These are phyloP conservation scores for Phytophthora pistaciae DNA, from an alignment of 352 stramenopile genomes.

Conservation along the genomic window DNA sequence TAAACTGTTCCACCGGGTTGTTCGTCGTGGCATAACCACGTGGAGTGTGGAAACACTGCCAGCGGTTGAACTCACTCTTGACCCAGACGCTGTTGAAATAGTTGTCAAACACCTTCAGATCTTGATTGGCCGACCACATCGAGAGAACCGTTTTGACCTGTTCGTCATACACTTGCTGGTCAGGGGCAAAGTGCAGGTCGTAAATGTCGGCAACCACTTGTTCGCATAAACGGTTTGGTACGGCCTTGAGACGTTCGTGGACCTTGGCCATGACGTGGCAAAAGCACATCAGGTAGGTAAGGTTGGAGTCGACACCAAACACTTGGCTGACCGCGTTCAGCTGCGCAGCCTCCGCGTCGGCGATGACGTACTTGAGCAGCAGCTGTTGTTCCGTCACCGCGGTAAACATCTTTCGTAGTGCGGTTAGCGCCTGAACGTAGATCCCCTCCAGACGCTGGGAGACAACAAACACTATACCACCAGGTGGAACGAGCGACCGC, in stretches of 20 bases:
- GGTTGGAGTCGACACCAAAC: constrained; percentile 2
- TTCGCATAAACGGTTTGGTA: background rate
- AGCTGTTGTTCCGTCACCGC: background rate
- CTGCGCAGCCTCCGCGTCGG: constrained; percentile 14
- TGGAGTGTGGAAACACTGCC: constrained; percentile 7
- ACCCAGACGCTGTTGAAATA: background rate
- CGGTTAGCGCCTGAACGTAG: background rate
- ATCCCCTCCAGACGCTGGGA: background rate
- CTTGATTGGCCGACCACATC: background rate
- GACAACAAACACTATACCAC: constrained; percentile 25
- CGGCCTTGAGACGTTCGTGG: background rate
- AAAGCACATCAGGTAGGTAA: constrained; percentile 32
- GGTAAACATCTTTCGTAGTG: background rate
- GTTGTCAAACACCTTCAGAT: background rate
- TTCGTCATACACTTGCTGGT: background rate
- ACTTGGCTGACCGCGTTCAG: constrained; percentile 16
- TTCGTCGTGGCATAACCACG: background rate
- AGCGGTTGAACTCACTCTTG: background rate
- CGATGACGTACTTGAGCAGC: constrained; percentile 13
- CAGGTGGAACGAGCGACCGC: background rate
- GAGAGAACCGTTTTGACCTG: background rate
- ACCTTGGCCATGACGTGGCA: constrained; percentile 27
- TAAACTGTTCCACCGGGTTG: constrained; percentile 1
- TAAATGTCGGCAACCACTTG: constrained; percentile 21
- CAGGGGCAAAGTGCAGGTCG: constrained; percentile 15